These are phyloP conservation scores for Balamuthia mandrillaris DNA, from an alignment of 208 protist genomes.

Conservation along the genomic window DNA sequence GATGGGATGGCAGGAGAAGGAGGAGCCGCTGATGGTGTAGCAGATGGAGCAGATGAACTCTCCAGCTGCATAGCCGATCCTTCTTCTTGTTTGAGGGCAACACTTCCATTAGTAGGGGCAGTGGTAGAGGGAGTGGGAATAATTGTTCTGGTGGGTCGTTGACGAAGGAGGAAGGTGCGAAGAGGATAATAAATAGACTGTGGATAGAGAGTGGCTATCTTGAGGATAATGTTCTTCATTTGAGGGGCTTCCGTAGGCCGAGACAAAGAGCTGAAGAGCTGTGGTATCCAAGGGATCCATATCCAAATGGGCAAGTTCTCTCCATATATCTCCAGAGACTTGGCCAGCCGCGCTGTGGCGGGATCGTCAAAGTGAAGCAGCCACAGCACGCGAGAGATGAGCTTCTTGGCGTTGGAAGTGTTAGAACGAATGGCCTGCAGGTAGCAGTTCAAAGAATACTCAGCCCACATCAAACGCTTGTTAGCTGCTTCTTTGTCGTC, in stretches of 20 bases:
- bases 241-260: not conserved
- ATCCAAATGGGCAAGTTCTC: conserved; percentile 12
- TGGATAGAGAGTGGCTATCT: not conserved
- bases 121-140: not conserved
- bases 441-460: conserved; percentile 50
- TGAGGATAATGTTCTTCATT: conserved; percentile 15
- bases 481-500: too few relatives aligned
- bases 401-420: too few relatives aligned
- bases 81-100: not conserved
- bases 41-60: too few relatives aligned
- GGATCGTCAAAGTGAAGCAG: not conserved
- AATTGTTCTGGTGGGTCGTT: not conserved
- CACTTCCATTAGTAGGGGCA: not conserved
- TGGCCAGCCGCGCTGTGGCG: not conserved
- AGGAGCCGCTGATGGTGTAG: not conserved
- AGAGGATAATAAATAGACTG: conserved; percentile 27
- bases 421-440: conserved; percentile 34
- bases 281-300: conserved; percentile 10
- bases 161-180: conserved; percentile 8
- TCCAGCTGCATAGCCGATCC: not conserved
- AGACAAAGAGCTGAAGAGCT: not conserved
- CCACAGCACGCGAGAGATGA: not conserved
- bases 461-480: too few relatives aligned
- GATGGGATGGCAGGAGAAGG: not conserved
- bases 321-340: not conserved